Conservation (phyloP, 495 filamentous ascomycete species). For the Penicillium maclennaniae region DNA sequence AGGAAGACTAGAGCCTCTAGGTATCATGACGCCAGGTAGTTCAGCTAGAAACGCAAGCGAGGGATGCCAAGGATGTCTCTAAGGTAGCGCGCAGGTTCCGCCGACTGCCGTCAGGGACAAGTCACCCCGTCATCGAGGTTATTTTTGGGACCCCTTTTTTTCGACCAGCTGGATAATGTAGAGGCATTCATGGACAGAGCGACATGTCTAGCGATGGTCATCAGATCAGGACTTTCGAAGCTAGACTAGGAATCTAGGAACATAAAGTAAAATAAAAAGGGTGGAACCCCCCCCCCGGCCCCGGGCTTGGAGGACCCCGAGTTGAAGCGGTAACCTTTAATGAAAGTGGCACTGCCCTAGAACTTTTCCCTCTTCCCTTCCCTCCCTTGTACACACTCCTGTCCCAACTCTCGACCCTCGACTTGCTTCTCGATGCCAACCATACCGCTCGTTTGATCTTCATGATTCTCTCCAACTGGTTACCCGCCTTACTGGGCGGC, state of each 20-base stretch:
- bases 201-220: not conserved
- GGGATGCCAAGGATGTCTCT: conserved; percentile 4
- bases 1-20: too few species aligned
- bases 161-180: not conserved
- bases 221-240: too few species aligned
- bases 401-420: not conserved
- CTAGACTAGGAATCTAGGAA: not conserved
- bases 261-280: not conserved
- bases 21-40: not conserved
- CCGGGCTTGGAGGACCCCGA: too few species aligned
- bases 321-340: not conserved
- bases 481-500: conserved; percentile 25
- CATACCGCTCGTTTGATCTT: conserved; percentile 13
- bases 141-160: not conserved
- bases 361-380: conserved; percentile 3
- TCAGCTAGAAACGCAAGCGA: not conserved
- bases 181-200: not conserved
- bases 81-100: not conserved
- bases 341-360: not conserved
- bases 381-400: not conserved
- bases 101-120: conserved; percentile 3
- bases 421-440: conserved; percentile 5
- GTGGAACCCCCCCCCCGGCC: too few species aligned
- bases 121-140: conserved; percentile 2
- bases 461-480: conserved; percentile 27